Conservation (phyloP, 805 yeast genomes). For the Kodamaea fukazawae region DNA sequence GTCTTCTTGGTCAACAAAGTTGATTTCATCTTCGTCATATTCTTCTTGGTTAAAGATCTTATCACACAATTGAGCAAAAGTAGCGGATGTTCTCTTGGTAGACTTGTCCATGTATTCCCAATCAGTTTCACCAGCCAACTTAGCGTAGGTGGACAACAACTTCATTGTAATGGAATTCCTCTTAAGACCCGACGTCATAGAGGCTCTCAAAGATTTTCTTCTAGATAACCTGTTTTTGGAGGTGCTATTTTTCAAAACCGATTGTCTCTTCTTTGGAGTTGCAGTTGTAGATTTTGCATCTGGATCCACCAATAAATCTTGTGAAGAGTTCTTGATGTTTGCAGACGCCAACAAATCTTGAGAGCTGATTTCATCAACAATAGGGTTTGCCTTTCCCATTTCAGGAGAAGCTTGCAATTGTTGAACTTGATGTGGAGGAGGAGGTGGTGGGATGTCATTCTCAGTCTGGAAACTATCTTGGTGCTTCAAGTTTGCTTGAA, state of each 20-base stretch:
- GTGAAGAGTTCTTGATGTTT: slow-evolving; percentile 16
- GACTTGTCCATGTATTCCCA: slow-evolving; percentile 71
- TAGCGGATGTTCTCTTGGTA: slow-evolving; percentile 72
- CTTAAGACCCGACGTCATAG: slow-evolving; percentile 47
- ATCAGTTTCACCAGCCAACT: slow-evolving; percentile 59
- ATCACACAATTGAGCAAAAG: slow-evolving; percentile 76
- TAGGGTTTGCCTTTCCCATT: slow-evolving; percentile 14
- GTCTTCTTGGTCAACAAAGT: slow-evolving; percentile 42
- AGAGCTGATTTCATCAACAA: slow-evolving; percentile 19
- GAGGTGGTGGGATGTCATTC: slow-evolving; percentile 6
- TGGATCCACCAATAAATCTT: slow-evolving; percentile 4
- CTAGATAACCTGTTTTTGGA: slow-evolving; percentile 31
- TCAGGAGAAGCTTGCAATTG: slow-evolving; percentile 9
- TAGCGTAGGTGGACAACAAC: slow-evolving; percentile 69
- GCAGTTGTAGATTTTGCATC: slow-evolving; percentile 1
- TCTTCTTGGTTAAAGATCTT: slow-evolving; percentile 69
- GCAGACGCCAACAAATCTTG: slow-evolving; percentile 28
- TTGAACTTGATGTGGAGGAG: slow-evolving; percentile 5
- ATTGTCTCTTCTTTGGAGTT: slow-evolving; percentile 25
- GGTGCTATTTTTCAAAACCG: slow-evolving; percentile 22
- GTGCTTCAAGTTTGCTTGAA: neutral
- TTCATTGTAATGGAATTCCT: slow-evolving; percentile 73
- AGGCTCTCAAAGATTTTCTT: slow-evolving; percentile 38
- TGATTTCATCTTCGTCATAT: slow-evolving; percentile 49
- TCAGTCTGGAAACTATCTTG: neutral